Conservation (phyloP, 225 moss, liverwort and hornwort species). For the Sphagnum tenellum region DNA sequence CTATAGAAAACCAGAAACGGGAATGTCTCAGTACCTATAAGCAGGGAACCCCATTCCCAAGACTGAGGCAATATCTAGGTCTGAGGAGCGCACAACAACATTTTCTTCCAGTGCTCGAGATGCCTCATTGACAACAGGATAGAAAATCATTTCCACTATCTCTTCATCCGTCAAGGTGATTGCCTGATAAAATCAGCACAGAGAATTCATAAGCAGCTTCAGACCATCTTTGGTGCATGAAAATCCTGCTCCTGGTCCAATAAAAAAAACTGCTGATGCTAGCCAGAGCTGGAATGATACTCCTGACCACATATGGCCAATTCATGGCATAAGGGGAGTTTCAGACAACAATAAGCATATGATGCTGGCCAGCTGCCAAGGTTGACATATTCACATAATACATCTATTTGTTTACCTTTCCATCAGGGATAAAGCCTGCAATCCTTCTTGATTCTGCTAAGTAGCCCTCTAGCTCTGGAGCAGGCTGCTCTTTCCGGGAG, state of each 20-base stretch:
- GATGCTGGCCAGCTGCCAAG: background rate
- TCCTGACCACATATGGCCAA: no score
- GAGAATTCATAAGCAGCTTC: background rate
- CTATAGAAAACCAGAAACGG: background rate
- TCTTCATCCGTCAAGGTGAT: conserved; percentile 58
- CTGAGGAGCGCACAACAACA: conserved; percentile 67
- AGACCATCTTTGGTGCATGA: no score
- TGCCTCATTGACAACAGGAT: conserved; percentile 77
- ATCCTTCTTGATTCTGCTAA: conserved; percentile 49
- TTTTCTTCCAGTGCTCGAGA: conserved; percentile 68
- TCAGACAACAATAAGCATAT: background rate
- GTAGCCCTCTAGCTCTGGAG: conserved; percentile 58
- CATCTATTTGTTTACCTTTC: conserved; percentile 29
- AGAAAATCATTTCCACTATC: conserved; percentile 70
- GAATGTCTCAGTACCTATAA: conserved; percentile 45
- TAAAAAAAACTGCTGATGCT: no score
- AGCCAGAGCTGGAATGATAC: no score
- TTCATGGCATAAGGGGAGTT: background rate
- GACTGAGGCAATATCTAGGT: conserved; percentile 78
- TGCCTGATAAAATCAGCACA: conserved; percentile 23
- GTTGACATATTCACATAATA: no score
- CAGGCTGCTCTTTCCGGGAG: conserved; percentile 61
- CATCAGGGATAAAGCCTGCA: conserved; percentile 30
- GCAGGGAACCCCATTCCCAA: conserved; percentile 84
- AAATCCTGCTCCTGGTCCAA: no score